Evolutionary conservation across 371 early-diverging fungal species (phyloP), one percentile per base, ranked within the genome.

Genomic region (Circinella umbellata): DNA sequence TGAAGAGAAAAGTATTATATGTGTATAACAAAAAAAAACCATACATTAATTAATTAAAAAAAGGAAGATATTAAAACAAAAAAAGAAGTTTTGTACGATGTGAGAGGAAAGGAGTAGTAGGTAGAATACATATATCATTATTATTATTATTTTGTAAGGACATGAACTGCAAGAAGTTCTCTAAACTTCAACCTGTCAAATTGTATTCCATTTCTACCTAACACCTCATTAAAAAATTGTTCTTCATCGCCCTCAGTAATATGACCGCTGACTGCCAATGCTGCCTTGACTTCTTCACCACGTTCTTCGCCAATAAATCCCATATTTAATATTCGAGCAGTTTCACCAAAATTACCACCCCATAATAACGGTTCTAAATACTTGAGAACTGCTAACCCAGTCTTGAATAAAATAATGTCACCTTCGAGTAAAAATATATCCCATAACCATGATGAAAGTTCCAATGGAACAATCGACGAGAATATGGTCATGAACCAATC

Each of bases 401-500:
- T 73, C 66, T 80, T 81, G 67, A 86, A 84, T 9, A 86, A 64
- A 17, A 81, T 76, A 18, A 83, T 75, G 61, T 86, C 86, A 5
- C 85, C 85, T 57, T 81, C 79, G 3, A 86, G 64, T 15, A 86
- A 66, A 47, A 78, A 86, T 6, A 84, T 75, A 61, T 86, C 86
- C 83, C 83, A 84, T 36, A 86, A 68, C 27, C 86, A 68, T 10
- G 79, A 67, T 3, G 86, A 82, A 11, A 83, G 69, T 54, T 83
- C 85, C 3, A 84, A 64, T 1, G 86, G 86, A 27, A 83, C 75
- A 34, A 84, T 75, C 10, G 84, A 84, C 0, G 85, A 69, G 69
- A 84, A 86, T 3, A 86, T 60, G 4, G 86, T 82, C 78, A 84
- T 84, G 61, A 84, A 82, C 86, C 83, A 85, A 63, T 82, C 82